These are phyloP conservation scores for Termitomyces sp. DNA, from an alignment of 768 basidiomycete species.

Conservation along the genomic window DNA sequence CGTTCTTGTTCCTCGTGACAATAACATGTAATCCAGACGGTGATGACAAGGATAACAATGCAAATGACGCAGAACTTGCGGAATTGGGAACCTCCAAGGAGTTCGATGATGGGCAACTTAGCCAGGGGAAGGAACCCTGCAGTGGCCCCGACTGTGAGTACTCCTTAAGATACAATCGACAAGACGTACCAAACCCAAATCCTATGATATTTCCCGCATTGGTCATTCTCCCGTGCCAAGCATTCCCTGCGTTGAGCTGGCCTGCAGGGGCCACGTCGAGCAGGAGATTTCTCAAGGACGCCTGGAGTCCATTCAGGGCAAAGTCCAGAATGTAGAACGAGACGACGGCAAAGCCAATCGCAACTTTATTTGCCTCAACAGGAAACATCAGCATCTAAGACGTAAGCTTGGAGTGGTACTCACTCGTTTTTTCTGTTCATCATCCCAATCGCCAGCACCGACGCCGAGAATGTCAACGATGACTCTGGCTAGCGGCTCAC, in stretches of 20 bases:
- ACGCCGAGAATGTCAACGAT: conserved; percentile 73
- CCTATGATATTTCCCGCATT: conserved; percentile 97
- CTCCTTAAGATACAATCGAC: background rate
- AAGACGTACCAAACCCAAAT: conserved; percentile 73
- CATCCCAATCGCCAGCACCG: conserved; percentile 86
- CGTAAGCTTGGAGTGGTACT: conserved; percentile 14
- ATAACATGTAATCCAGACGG: conserved; percentile 86
- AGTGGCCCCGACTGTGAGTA: background rate
- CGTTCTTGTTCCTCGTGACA: conserved; percentile 78
- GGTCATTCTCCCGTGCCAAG: conserved; percentile 96
- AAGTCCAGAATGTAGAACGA: conserved; percentile 96
- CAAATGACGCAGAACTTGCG: conserved; percentile 91
- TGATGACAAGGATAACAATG: conserved; percentile 69
- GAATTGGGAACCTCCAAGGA: conserved; percentile 90
- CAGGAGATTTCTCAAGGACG: conserved; percentile 88
- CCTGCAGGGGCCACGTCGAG: conserved; percentile 85
- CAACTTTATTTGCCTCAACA: conserved; percentile 53
- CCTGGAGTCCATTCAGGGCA: conserved; percentile 93
- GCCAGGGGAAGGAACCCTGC: conserved; percentile 86
- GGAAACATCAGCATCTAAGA: background rate
- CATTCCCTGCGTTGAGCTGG: conserved; percentile 91
- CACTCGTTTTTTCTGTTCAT: conserved; percentile 58
- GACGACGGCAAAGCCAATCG: conserved; percentile 81
- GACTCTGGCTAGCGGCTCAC: conserved; percentile 61
- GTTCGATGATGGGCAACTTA: conserved; percentile 65